phyloP scores from a whole-genome alignment of 78 protist genomes.

The Dictyostelium brefeldianum region DNA sequence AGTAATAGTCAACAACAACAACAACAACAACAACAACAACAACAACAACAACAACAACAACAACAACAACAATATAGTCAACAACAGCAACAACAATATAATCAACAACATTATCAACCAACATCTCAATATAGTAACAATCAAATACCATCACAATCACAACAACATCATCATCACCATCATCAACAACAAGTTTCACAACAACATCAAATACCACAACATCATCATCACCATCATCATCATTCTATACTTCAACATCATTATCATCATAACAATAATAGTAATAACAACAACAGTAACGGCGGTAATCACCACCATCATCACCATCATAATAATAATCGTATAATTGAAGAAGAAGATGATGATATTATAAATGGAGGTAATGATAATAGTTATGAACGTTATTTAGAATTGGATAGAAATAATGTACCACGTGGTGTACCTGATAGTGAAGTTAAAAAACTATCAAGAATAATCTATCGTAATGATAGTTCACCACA shows the following conservation, averaged over 20 bases:
- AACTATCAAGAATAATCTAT: constrained; percentile 3
- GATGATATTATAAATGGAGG: neutral
- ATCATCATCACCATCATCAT: constrained; percentile 27
- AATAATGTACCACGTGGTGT: constrained; percentile 69
- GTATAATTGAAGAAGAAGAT: neutral
- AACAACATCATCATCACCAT: constrained; percentile 20
- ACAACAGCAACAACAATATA: neutral
- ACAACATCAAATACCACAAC: constrained; percentile 1
- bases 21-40: neutral
- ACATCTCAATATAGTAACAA: neutral
- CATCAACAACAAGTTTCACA: neutral
- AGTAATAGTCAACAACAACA: neutral
- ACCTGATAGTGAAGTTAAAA: constrained; percentile 32
- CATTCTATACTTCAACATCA: neutral
- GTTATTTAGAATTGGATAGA: constrained; percentile 18
- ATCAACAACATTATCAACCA: neutral
- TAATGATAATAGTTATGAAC: constrained; percentile 20
- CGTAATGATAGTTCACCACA: neutral
- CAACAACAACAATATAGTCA: neutral
- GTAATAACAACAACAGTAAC: constrained; percentile 39
- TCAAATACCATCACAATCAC: constrained; percentile 1
- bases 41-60: constrained; percentile 6
- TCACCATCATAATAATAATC: constrained; percentile 3
- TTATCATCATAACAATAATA: constrained; percentile 23
- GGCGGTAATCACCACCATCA: constrained; percentile 7